Evolutionary conservation across 1,284 basidiomycete species (phyloP).

Genomic region (Apiotrichum sp.): DNA sequence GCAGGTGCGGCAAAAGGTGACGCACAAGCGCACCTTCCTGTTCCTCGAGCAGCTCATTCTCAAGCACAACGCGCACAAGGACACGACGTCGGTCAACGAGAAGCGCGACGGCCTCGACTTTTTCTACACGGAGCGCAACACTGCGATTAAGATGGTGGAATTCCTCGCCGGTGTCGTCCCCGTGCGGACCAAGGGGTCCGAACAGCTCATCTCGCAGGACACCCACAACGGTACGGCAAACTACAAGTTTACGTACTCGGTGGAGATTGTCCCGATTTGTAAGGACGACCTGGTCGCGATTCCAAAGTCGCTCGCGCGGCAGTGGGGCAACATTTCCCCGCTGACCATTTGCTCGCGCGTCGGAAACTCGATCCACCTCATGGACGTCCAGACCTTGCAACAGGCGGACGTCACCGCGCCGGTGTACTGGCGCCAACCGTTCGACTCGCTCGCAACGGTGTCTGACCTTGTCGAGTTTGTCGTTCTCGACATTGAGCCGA

Average conservation of each 20-base stretch:
- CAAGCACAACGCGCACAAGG: slow-evolving; percentile 94
- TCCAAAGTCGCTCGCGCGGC: slow-evolving; percentile 71
- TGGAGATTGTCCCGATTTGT: slow-evolving; percentile 94
- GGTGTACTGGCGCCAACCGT: slow-evolving; percentile 88
- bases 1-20: slow-evolving; percentile 95
- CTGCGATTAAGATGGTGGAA: slow-evolving; percentile 96
- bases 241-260: slow-evolving; percentile 97
- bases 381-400: slow-evolving; percentile 84
- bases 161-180: slow-evolving; percentile 86
- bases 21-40: slow-evolving; percentile 96
- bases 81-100: slow-evolving; percentile 88
- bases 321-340: slow-evolving; percentile 79
- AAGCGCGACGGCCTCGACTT: slow-evolving; percentile 94
- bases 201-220: slow-evolving; percentile 87
- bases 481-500: slow-evolving; percentile 87
- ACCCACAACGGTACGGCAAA: slow-evolving; percentile 88
- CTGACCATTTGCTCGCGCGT: slow-evolving; percentile 83
- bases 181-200: slow-evolving; percentile 78
- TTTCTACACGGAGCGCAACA: slow-evolving; percentile 84
- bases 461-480: slow-evolving; percentile 91
- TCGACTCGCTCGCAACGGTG: slow-evolving; percentile 72
- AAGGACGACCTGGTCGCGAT: slow-evolving; percentile 96
- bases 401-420: slow-evolving; percentile 70
- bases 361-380: slow-evolving; percentile 82
- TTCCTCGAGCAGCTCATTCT: slow-evolving; percentile 97